Base-by-base conservation (phyloP, 768 basidiomycete species). In the Leucocoprinus birnbaumii region DNA sequence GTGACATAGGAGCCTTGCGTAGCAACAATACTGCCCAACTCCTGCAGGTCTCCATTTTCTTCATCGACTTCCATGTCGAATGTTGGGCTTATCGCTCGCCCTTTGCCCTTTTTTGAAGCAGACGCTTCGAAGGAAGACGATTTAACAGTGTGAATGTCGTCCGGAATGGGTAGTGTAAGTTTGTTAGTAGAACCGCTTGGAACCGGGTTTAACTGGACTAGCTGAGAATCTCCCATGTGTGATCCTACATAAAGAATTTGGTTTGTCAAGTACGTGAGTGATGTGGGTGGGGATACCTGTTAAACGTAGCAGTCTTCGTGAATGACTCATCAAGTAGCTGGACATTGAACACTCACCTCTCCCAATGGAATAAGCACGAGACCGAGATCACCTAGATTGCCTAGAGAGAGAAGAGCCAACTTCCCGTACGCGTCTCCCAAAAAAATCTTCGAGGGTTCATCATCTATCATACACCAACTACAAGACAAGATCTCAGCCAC, bases 241-340 rank as follows among this genome's bases (percentile, higher is more conserved):
- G 93, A 94, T 16, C 92, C 90, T 19, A 94, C 73, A 63, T 86
- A 96, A 7, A 94, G 58, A 8, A 80, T 69, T 65, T 90, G 85
- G 45, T 82, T 78, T 4, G 83, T 76, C 11, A 97, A 75, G 61
- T 92, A 87, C 1, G 87, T 83, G 56, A 96, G 63, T 10, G 84
- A 79, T 9, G 77, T 88, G 0, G 91, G 73, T 9, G 91, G 76
- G 1, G 92, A 89, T 26, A 80, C 80, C 90, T 92, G 18, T 11
- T 24, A 25, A 43, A 51, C 54, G 40, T 50, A 1, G 41, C 40
- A 14, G 47, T 64, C 14, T 48, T 25, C 9, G 34, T 11, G 42
- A 56, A n/a, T 58, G 47, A 18, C 6, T 5, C 13, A 11, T 42
- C 16, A 50, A 22, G 11, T n/a, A 14, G 16, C 16, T 2, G 38